Base-by-base conservation (phyloP, 2,329 filamentous ascomycete species). In the Botrytis fabae region DNA sequence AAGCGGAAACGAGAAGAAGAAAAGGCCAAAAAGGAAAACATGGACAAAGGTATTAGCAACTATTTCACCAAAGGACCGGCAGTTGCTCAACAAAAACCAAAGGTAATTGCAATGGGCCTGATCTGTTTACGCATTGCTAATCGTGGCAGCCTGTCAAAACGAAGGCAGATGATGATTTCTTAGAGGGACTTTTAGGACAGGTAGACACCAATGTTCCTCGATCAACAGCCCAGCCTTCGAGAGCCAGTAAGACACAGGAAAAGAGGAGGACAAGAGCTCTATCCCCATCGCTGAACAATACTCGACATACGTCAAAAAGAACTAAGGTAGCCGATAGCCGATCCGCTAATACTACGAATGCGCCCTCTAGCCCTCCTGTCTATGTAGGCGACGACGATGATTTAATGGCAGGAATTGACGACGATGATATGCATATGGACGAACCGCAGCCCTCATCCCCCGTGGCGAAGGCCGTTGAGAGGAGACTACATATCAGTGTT, bases 1-100 rank as follows among this genome's bases (percentile, higher is more conserved):
- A 98, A 98, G 83, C 89, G 94, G 78, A 95, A 93, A 82, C 92
- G 92, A 25, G 93, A 97, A 79, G 93, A 97, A 77, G 94, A 97
- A 73, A 90, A 93, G 76, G 91, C 94, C 73, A 92, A 93, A 81
- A 90, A 92, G 79, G 93, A 97, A 78, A 94, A 93, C 81, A 93
- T 94, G 77, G 94, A 97, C 82, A 92, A 93, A 80, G 92, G 94
- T 78, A 98, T 99, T 81, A 94, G 92, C 83, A 95, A 97, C 79
- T 99, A 97, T 83, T 98, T 99, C 81, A 95, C 89, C 77, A 93
- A 92, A 78, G 94, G 93, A 71, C 88, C 89, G 48, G 85, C 85
- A 74, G 87, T 87, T 76, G 82, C 87, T 69, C 91, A 90, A 73
- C 85, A 91, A 22, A 98, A 98, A 81, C 87, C 92, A 28, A 98